Evolutionary conservation across 2,329 filamentous ascomycete genomes (phyloP).

Genomic region (Penicillium sp.): DNA sequence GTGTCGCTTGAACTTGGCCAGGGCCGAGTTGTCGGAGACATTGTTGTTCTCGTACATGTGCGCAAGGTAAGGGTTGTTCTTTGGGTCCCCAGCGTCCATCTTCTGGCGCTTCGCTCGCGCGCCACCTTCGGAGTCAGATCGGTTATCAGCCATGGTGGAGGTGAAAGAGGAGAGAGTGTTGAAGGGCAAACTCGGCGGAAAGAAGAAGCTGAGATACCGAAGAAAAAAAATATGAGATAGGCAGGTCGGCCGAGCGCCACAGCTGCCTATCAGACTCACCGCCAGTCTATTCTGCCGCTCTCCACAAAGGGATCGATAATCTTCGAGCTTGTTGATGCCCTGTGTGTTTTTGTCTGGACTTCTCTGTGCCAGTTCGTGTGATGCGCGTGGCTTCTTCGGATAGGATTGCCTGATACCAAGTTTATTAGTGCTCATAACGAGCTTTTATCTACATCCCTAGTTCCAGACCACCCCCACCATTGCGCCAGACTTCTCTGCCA

Average conservation of each 20-base stretch:
- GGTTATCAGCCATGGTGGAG: slow-evolving; percentile 56
- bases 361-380: background rate
- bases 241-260: slow-evolving; percentile 33
- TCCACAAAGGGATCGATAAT: slow-evolving; percentile 32
- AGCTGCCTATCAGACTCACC: slow-evolving; percentile 29
- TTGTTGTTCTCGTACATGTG: slow-evolving; percentile 66
- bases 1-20: slow-evolving; percentile 72
- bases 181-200: slow-evolving; percentile 14
- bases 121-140: slow-evolving; percentile 52
- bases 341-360: background rate
- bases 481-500: slow-evolving; percentile 11
- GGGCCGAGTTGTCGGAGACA: slow-evolving; percentile 47
- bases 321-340: slow-evolving; percentile 8
- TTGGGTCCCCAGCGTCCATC: slow-evolving; percentile 50
- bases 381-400: background rate
- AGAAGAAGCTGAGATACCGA: slow-evolving; percentile 12
- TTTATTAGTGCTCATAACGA: background rate
- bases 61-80: slow-evolving; percentile 82
- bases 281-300: slow-evolving; percentile 31
- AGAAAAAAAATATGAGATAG: slow-evolving; percentile 33
- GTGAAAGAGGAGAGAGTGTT: slow-evolving; percentile 16
- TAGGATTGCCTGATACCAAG: background rate
- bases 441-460: background rate
- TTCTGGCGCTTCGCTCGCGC: slow-evolving; percentile 57
- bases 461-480: slow-evolving; percentile 5